phyloP scores from a whole-genome alignment of 2,329 filamentous ascomycete species.

The Aspergillus sclerotialis region DNA sequence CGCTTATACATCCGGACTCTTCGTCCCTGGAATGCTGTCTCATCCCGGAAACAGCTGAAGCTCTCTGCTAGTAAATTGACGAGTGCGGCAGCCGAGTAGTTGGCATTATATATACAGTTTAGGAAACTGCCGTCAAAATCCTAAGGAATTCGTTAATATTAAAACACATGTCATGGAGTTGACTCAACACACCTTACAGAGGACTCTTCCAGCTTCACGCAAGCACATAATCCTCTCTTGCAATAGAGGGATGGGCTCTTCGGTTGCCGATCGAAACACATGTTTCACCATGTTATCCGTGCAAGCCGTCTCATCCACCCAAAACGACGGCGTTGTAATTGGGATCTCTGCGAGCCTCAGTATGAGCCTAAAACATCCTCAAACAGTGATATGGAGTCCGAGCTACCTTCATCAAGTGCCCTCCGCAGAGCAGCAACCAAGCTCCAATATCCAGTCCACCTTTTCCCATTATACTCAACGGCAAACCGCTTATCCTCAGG shows the following conservation, averaged over 20 bases:
- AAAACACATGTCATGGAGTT: neutral
- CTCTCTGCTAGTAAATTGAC: constrained; percentile 78
- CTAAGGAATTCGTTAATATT: constrained; percentile 34
- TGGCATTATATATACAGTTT: constrained; percentile 66
- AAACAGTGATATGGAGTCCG: constrained; percentile 3
- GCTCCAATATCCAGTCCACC: constrained; percentile 94
- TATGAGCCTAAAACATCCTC: constrained; percentile 1
- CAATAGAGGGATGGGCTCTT: constrained; percentile 81
- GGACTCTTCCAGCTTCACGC: constrained; percentile 71
- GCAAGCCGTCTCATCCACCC: constrained; percentile 70
- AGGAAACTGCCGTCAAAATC: constrained; percentile 68
- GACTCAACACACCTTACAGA: constrained; percentile 58
- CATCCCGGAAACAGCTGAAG: constrained; percentile 82
- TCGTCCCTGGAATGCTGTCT: constrained; percentile 65
- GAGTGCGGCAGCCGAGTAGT: constrained; percentile 71
- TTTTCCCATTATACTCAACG: constrained; percentile 71
- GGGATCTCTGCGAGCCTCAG: constrained; percentile 58
- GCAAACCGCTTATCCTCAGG: constrained; percentile 66
- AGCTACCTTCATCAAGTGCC: constrained; percentile 75
- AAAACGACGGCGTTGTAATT: constrained; percentile 83
- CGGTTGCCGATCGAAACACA: constrained; percentile 79
- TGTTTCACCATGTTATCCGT: constrained; percentile 65
- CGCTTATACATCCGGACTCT: constrained; percentile 82
- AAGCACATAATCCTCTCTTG: constrained; percentile 70
- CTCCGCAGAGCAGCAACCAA: constrained; percentile 80